Evolutionary conservation across 768 basidiomycete genomes (phyloP).

Genomic region (Tricholoma flavovirens): DNA sequence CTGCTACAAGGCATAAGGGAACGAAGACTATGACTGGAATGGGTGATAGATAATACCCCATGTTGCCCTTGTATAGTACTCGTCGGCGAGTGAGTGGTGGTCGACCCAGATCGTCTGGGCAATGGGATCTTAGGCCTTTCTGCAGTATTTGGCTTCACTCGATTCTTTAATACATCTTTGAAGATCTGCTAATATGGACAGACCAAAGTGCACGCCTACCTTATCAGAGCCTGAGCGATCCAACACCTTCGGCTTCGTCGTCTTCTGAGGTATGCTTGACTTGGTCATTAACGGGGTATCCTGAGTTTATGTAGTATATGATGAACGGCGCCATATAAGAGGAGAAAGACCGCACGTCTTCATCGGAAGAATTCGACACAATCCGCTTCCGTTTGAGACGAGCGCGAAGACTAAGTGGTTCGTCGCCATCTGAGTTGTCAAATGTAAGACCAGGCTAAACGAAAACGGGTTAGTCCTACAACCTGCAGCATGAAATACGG

Average conservation of each 20-base stretch:
- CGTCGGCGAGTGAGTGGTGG: background rate
- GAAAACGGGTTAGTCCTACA: background rate
- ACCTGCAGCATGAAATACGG: background rate
- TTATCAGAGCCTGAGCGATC: background rate
- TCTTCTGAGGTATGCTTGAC: background rate
- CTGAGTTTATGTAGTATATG: background rate
- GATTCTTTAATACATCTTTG: background rate
- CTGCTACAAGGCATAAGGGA: background rate
- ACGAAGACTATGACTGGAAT: background rate
- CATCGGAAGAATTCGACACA: background rate
- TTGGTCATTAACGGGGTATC: background rate
- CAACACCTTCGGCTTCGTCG: background rate
- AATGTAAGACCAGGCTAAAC: background rate
- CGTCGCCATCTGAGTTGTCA: background rate
- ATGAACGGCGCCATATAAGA: background rate
- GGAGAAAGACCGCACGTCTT: background rate
- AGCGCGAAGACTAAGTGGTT: background rate
- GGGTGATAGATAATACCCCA: background rate
- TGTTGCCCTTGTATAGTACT: background rate
- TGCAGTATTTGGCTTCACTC: background rate
- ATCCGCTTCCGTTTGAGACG: background rate
- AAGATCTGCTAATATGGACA: background rate
- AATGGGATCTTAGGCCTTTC: background rate
- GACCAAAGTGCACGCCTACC: background rate
- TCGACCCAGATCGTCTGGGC: background rate